These are phyloP conservation scores for Paecilomyces niveus DNA, from an alignment of 2,329 filamentous ascomycete species.

Conservation along the genomic window DNA sequence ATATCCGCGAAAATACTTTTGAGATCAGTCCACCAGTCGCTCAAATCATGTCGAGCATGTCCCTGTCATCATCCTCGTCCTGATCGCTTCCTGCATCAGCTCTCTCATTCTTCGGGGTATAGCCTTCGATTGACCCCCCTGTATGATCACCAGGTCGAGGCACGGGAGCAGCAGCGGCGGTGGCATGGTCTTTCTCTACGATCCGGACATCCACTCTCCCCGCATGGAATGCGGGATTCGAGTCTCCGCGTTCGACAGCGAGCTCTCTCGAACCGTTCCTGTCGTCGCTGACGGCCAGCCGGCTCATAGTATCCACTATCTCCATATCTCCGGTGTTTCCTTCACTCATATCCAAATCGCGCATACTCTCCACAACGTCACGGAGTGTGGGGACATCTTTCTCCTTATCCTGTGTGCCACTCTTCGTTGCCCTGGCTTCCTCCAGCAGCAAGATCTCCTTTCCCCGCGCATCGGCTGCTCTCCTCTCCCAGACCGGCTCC, in stretches of 20 bases:
- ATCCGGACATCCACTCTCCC: conserved; percentile 28
- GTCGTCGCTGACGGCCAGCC: conserved; percentile 18
- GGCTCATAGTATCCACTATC: conserved; percentile 17
- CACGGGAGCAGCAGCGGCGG: conserved; percentile 21
- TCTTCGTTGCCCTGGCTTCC: conserved; percentile 42
- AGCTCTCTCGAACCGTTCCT: conserved; percentile 19
- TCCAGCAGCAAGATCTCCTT: conserved; percentile 58
- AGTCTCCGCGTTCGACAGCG: conserved; percentile 30
- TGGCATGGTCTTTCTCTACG: conserved; percentile 21
- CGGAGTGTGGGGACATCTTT: conserved; percentile 9
- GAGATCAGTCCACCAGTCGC: conserved; percentile 18
- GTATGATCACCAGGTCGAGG: conserved; percentile 23
- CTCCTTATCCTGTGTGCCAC: conserved; percentile 11
- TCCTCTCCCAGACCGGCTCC: conserved; percentile 76
- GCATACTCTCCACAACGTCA: conserved; percentile 21
- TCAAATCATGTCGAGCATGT: conserved; percentile 33
- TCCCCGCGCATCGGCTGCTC: conserved; percentile 41
- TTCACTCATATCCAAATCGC: conserved; percentile 11
- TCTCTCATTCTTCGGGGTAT: conserved; percentile 22
- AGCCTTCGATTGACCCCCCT: conserved; percentile 37
- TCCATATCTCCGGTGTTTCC: conserved; percentile 6
- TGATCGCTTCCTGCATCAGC: conserved; percentile 20
- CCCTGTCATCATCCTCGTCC: conserved; percentile 49
- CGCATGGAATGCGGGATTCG: conserved; percentile 14
- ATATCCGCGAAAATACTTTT: conserved; percentile 11